phyloP scores from a whole-genome alignment of 805 yeast species.

The Nakazawaea pomicola region DNA sequence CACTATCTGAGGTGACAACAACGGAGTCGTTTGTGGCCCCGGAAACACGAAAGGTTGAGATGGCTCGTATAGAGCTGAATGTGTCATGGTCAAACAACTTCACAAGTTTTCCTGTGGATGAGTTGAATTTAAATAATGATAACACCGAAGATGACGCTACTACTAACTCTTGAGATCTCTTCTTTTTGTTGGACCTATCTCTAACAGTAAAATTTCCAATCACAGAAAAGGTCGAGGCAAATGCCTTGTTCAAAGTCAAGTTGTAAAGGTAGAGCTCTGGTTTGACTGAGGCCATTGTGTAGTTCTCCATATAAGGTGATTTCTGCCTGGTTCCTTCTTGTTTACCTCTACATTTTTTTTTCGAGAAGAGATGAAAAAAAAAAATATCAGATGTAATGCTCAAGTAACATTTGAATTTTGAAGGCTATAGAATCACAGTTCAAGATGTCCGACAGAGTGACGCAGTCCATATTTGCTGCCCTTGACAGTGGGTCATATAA shows the following conservation, averaged over 20 bases:
- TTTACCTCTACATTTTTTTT: not conserved
- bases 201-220: constrained; percentile 63
- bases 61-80: constrained; percentile 53
- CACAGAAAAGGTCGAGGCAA: constrained; percentile 48
- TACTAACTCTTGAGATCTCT: constrained; percentile 57
- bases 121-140: constrained; percentile 48
- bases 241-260: constrained; percentile 61
- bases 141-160: constrained; percentile 51
- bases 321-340: not conserved
- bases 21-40: constrained; percentile 54
- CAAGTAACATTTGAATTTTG: too few relatives aligned
- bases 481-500: constrained; percentile 49
- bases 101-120: constrained; percentile 50
- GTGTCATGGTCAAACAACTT: constrained; percentile 38
- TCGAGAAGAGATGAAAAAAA: not conserved
- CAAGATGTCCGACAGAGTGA: constrained; percentile 25
- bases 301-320: too few relatives aligned
- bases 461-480: constrained; percentile 32
- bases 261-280: constrained; percentile 55
- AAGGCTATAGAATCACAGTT: not conserved
- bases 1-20: constrained; percentile 77
- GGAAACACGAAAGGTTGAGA: constrained; percentile 46
- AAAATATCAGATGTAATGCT: not conserved
- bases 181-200: constrained; percentile 25
- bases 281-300: constrained; percentile 14